A percentile compares a stretch with the other conserved stretches of the same genome.
Conservation (phyloP, 352 stramenopile species). For the Globisporangium irregulare region DNA sequence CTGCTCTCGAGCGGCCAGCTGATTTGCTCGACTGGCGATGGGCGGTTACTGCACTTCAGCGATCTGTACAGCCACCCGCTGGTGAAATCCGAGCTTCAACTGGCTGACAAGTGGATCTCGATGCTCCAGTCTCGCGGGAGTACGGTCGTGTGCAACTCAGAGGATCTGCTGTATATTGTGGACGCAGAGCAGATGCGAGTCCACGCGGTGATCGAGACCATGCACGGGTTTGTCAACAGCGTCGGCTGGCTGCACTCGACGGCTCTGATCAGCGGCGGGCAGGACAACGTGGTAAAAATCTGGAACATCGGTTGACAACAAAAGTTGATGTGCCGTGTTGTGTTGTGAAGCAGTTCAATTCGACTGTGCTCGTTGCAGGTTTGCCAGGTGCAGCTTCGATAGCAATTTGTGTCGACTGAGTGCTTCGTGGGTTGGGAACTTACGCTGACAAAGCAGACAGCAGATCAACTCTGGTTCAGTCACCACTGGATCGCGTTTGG, state of each 20-base stretch:
- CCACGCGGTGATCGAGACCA: constrained; percentile 36
- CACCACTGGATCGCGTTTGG: neutral
- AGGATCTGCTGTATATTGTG: constrained; percentile 58
- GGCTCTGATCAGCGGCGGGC: constrained; percentile 45
- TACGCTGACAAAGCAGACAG: constrained; percentile 69
- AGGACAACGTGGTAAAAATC: constrained; percentile 75
- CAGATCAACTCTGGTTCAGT: constrained; percentile 22
- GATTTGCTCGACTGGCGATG: constrained; percentile 68
- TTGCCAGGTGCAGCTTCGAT: constrained; percentile 52
- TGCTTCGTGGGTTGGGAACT: constrained; percentile 45
- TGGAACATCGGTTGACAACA: constrained; percentile 39
- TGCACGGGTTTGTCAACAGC: constrained; percentile 64
- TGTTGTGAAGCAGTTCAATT: constrained; percentile 2
- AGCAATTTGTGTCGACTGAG: constrained; percentile 49
- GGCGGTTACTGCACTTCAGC: constrained; percentile 46
- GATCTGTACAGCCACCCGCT: constrained; percentile 19
- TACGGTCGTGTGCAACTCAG: constrained; percentile 49
- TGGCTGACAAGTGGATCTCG: constrained; percentile 61
- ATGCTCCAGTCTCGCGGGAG: constrained; percentile 44
- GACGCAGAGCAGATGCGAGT: constrained; percentile 39
- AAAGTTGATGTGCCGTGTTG: constrained; percentile 2
- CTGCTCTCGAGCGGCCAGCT: constrained; percentile 28
- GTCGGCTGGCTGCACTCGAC: constrained; percentile 48
- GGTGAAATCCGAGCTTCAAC: constrained; percentile 31
- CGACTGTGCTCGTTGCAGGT: constrained; percentile 21